Base-by-base conservation (phyloP, 2,329 filamentous ascomycete genomes). In the Seiridium cupressi region DNA sequence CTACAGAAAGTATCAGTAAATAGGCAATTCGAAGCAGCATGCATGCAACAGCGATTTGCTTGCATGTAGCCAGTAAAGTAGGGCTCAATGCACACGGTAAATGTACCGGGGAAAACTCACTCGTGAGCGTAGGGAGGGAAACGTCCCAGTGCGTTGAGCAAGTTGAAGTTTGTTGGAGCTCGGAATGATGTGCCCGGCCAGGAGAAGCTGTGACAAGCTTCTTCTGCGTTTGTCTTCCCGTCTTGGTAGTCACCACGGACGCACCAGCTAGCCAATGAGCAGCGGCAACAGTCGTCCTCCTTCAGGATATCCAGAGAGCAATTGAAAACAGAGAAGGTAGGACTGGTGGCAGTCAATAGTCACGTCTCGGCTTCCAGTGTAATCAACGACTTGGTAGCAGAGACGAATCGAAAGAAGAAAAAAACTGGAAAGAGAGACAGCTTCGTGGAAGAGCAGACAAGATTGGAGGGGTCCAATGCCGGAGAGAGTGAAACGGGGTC, bases 181-280 rank as follows among this genome's bases (percentile, higher is more conserved):
- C 34, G 6, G 5, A 9, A 53, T 32, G 13, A 18, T 53, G n/a
- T 10, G 47, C 26, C 13, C n/a, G 32, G 5, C 32, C 11, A 44
- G 40, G 35, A 55, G 8, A 11, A 34, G 34, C 49, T 48, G 51
- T 51, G 47, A 46, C 44, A 47, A 46, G 35, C 35, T 57, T 32
- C 48, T 53, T 51, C 18, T 57, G 57, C 47, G 35, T 38, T 58
- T 44, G 35, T 44, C 46, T 11, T 44, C 36, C 49, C 55, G 54
- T 32, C 53, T 58, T 58, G 51, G 58, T 47, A 44, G 61, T 62
- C 59, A 53, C 51, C 47, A 53, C 34, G 46, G 47, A 60, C 58
- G 38, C 34, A 55, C 38, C 54, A 46, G 46, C 54, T 44, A 51
- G 47, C 31, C 35, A 26, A 26, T 26, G 18, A 26, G 18, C 18